Base-by-base conservation (phyloP, 495 filamentous ascomycete species). In the Parmelia sp. region DNA sequence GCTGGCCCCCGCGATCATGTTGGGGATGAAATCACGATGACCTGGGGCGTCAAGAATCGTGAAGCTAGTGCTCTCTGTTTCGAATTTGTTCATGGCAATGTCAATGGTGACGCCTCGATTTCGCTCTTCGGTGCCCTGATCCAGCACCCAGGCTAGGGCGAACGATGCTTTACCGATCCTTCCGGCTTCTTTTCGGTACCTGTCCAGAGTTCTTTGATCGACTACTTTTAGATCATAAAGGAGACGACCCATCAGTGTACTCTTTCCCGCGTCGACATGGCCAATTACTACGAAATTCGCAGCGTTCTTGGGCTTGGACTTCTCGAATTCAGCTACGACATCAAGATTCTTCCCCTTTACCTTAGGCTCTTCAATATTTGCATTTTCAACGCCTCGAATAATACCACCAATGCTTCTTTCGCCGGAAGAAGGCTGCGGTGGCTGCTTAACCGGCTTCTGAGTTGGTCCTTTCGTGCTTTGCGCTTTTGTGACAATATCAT, bases 251-350 rank as follows among this genome's bases (percentile, higher is more conserved):
- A 97, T 97, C 23, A 98, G 79, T 21, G 94, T 98, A 75, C 91
- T 96, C 76, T 98, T 98, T 36, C 94, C 94, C 51, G 93, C 91
- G 75, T 98, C 94, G 55, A 98, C 94, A 75, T 98, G 94, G 42
- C 94, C 91, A 92, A 98, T 93, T 8, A 98, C 94, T 17, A 97
- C 92, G 77, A 98, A 97, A 70, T 91, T 97, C 57, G 91, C 92
- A 42, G 83, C 84, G 62, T 88, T 88, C 75, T 97, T 98, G 66
- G 79, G 79, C 45, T 84, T 86, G 29, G 82, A 80, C 64, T 88
- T 91, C 69, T 87, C 82, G 70, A 89, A 94, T 67, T 93, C 93
- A 51, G 85, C 83, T 15, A 93, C 68, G 8, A 97, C 92, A 72
- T 97, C 83, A 23, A 97, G 74, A 62, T 92, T 92, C 72, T 93